Evolutionary conservation across 345 rosid genomes (phyloP).

Genomic region (Corchorus capsularis): DNA sequence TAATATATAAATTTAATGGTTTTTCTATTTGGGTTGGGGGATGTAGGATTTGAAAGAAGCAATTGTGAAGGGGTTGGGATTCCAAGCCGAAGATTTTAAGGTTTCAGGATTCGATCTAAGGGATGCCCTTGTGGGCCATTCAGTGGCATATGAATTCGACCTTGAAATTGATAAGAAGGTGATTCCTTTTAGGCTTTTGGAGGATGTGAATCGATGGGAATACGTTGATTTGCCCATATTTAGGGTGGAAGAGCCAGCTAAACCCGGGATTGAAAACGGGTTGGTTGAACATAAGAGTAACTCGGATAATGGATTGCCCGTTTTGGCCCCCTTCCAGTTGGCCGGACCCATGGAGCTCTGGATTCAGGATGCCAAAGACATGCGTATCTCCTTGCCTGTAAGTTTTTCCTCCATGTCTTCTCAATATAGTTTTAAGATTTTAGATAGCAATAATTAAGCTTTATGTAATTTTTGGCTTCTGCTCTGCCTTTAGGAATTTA

Average conservation of each 20-base stretch:
- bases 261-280: constrained; percentile 35
- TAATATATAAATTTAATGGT: not conserved
- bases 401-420: not conserved
- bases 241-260: constrained; percentile 41
- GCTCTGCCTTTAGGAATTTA: not conserved
- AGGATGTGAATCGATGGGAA: constrained; percentile 92
- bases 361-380: constrained; percentile 95
- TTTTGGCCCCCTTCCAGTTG: constrained; percentile 88
- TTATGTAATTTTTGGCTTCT: too few species aligned
- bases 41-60: constrained; percentile 88
- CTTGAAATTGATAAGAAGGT: constrained; percentile 68
- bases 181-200: constrained; percentile 79
- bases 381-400: constrained; percentile 85
- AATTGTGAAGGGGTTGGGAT: constrained; percentile 80
- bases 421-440: too few species aligned
- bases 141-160: constrained; percentile 84
- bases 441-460: too few species aligned
- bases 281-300: constrained; percentile 37
- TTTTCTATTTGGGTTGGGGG: not conserved
- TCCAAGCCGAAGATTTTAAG: constrained; percentile 72
- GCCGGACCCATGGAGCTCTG: constrained; percentile 94
- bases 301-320: constrained; percentile 49
- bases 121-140: constrained; percentile 83
- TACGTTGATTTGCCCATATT: constrained; percentile 86
- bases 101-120: constrained; percentile 75